Conservation (phyloP, 2,329 filamentous ascomycete species). For the Fusarium longipes region DNA sequence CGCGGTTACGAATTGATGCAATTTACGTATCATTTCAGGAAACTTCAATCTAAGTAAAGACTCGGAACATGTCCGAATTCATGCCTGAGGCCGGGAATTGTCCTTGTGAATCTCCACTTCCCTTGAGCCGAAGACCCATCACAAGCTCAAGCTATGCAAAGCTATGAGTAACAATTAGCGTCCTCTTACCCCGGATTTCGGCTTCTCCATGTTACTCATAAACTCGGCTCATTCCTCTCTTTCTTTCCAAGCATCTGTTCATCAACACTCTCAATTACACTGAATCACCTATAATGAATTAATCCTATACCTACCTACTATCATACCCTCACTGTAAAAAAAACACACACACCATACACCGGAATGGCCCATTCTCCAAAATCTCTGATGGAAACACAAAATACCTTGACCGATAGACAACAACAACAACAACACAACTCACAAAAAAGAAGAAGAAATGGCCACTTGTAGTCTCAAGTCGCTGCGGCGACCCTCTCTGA, state of each 20-base stretch:
- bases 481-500: slow-evolving; percentile 37
- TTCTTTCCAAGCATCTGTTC: background rate
- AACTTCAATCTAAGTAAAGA: background rate
- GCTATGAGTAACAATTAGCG: slow-evolving; percentile 35
- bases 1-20: slow-evolving; percentile 4
- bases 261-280: background rate
- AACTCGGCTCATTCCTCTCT: slow-evolving; percentile 1
- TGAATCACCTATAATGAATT: slow-evolving; percentile 10
- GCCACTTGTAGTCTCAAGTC: slow-evolving; percentile 38
- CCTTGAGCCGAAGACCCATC: slow-evolving; percentile 27
- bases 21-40: background rate
- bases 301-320: background rate
- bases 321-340: background rate
- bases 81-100: slow-evolving; percentile 22
- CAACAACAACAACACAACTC: slow-evolving; percentile 25
- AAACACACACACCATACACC: no score
- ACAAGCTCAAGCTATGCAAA: background rate
- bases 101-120: slow-evolving; percentile 17
- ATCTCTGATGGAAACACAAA: slow-evolving; percentile 17
- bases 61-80: slow-evolving; percentile 24
- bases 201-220: slow-evolving; percentile 27
- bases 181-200: slow-evolving; percentile 28
- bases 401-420: slow-evolving; percentile 18
- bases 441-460: slow-evolving; percentile 10
- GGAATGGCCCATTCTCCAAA: slow-evolving; percentile 21